A percentile compares a stretch with the other conserved stretches of the same genome.
These are phyloP conservation scores for Zangia roseola DNA, from an alignment of 768 basidiomycete species.

Conservation along the genomic window DNA sequence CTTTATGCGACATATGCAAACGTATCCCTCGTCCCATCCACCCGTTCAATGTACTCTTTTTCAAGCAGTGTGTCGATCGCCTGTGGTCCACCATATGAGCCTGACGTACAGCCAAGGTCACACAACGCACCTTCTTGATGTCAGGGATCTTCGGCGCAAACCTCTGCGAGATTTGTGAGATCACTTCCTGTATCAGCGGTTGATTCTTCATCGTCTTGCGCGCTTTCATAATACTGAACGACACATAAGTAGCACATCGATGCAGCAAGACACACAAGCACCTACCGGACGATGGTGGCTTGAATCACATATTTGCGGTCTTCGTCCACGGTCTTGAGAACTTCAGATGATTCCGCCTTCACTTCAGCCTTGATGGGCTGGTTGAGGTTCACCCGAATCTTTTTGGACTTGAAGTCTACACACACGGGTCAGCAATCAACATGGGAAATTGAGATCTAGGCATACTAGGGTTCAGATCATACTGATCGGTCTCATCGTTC, in stretches of 20 bases:
- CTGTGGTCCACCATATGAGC: slow-evolving; percentile 36
- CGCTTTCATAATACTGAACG: slow-evolving; percentile 85
- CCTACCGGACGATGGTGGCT: slow-evolving; percentile 82
- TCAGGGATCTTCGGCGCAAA: slow-evolving; percentile 94
- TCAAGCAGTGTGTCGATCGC: slow-evolving; percentile 91
- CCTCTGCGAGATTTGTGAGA: slow-evolving; percentile 82
- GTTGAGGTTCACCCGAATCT: slow-evolving; percentile 90
- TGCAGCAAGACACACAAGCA: not conserved
- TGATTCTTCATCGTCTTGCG: slow-evolving; percentile 96
- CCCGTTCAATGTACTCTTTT: slow-evolving; percentile 97
- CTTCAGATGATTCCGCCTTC: slow-evolving; percentile 86
- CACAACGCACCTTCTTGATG: slow-evolving; percentile 79
- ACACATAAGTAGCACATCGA: not conserved
- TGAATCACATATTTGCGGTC: slow-evolving; percentile 97
- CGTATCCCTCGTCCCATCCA: slow-evolving; percentile 87
- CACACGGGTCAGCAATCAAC: slow-evolving; percentile 1
- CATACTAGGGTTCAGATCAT: slow-evolving; percentile 85
- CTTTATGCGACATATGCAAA: slow-evolving; percentile 38
- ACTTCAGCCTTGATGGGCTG: slow-evolving; percentile 92
- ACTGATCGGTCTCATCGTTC: slow-evolving; percentile 85
- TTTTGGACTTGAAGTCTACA: slow-evolving; percentile 87
- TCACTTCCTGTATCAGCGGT: slow-evolving; percentile 84
- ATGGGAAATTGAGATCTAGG: not conserved
- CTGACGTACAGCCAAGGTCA: not conserved
- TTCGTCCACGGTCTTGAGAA: slow-evolving; percentile 93